Evolutionary conservation across 225 moss, liverwort and hornwort genomes (phyloP), one percentile per base, ranked within the genome.

Genomic region (Physcomitrellopsis africana): DNA sequence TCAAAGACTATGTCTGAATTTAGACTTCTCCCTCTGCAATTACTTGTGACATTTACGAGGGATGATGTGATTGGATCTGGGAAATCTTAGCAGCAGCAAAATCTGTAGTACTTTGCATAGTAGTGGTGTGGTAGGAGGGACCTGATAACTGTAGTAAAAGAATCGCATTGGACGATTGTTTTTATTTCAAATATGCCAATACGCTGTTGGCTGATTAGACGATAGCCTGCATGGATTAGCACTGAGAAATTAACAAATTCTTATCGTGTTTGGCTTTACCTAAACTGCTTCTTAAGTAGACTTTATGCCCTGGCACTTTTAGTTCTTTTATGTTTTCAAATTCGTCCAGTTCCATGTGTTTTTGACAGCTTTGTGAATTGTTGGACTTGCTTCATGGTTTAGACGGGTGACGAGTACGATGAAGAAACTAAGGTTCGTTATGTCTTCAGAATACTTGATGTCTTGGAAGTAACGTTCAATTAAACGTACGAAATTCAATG

Each of bases 381-480:
- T 74, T 56, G 65, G 49, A 64, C 17, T 43, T 74, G 55, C 26
- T 65, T 18, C 54, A 45, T 15, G 17, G 18, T 74, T 55, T 54
- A 9, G 17, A 54, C 26, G 22, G 44, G 64, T 54, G 17, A 42
- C 12, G n/a, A 13, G 44, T 11, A 27, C 24, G 18, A 65, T 56
- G 45, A 26, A 65, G 55, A 74, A 24, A 49, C 7, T 15, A 49
- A 49, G 15, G 49, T 49, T 49, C 49, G 49, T 49, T 49, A 11
- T 49, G 11, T 49, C 15, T 49, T 65, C 55, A 18, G 24, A 17
- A 45, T 45, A 18, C 55, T 26, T 74, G 26, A 45, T 26, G 26
- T 8, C 54, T 73, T 63, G 63, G 51, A 63, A 73, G 52, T 51
- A 41, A 15, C 16, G 64, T 54, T 44, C 13, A 49, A 49, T 11